These are phyloP conservation scores for Tulasnella sp. DNA, from an alignment of 768 basidiomycete genomes.

Conservation along the genomic window DNA sequence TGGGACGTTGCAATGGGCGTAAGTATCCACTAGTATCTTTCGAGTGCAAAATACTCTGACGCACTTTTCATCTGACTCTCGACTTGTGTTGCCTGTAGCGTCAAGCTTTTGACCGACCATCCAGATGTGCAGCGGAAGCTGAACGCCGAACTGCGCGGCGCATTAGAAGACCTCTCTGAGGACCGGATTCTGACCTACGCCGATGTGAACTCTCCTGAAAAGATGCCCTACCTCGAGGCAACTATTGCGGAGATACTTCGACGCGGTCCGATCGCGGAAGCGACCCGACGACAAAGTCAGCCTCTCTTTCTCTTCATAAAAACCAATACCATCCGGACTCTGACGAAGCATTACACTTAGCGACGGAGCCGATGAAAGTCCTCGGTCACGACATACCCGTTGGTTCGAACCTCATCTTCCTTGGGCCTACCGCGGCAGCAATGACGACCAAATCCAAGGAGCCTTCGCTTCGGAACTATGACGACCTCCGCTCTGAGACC, in stretches of 20 bases:
- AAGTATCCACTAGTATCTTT: neutral
- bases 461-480: neutral
- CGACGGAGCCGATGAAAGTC: neutral
- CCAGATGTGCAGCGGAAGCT: neutral
- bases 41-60: neutral
- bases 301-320: neutral
- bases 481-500: neutral
- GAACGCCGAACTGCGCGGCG: neutral
- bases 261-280: neutral
- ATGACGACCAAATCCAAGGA: neutral
- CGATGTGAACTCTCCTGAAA: neutral
- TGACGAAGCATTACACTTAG: neutral
- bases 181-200: neutral
- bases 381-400: neutral
- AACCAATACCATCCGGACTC: no score
- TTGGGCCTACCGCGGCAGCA: neutral
- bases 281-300: neutral
- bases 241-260: neutral
- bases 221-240: constrained; percentile 5
- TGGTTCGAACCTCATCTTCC: neutral
- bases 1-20: neutral
- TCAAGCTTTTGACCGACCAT: neutral
- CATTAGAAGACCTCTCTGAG: neutral
- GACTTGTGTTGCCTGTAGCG: neutral
- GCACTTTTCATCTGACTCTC: neutral